Conservation (phyloP, 208 protist species). For the Endotrypanum monterogeii region DNA sequence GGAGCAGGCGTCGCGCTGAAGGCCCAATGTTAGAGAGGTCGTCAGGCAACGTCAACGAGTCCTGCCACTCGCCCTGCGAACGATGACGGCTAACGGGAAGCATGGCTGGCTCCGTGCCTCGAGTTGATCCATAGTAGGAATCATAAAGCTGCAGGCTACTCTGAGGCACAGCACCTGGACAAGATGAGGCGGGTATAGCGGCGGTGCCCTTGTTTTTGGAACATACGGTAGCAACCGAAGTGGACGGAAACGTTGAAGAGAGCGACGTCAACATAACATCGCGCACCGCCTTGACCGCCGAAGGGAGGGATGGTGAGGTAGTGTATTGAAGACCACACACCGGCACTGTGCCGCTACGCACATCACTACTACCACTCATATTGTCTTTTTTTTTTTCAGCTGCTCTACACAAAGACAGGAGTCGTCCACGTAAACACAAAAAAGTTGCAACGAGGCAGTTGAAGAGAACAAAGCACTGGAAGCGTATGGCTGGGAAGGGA, state of each 20-base stretch:
- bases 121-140: conserved; percentile 15
- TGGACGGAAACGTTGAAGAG: neutral
- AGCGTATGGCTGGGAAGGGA: neutral
- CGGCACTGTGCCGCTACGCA: conserved; percentile 39
- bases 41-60: conserved; percentile 20
- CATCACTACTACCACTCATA: neutral
- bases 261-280: conserved; percentile 19
- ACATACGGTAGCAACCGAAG: neutral
- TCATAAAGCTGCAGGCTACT: conserved; percentile 32
- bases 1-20: conserved; percentile 44
- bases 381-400: neutral
- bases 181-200: neutral
- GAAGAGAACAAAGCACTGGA: neutral
- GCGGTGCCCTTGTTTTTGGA: neutral
- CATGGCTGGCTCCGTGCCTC: conserved; percentile 7
- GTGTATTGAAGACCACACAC: conserved; percentile 54
- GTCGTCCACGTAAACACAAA: neutral
- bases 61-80: neutral
- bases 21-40: conserved; percentile 53
- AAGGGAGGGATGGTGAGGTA: conserved; percentile 55
- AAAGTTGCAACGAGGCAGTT: neutral
- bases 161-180: conserved; percentile 9
- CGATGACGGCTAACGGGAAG: neutral
- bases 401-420: neutral
- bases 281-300: conserved; percentile 23